phyloP scores from a whole-genome alignment of 1,284 basidiomycete species.

The Tremellales sp. region DNA sequence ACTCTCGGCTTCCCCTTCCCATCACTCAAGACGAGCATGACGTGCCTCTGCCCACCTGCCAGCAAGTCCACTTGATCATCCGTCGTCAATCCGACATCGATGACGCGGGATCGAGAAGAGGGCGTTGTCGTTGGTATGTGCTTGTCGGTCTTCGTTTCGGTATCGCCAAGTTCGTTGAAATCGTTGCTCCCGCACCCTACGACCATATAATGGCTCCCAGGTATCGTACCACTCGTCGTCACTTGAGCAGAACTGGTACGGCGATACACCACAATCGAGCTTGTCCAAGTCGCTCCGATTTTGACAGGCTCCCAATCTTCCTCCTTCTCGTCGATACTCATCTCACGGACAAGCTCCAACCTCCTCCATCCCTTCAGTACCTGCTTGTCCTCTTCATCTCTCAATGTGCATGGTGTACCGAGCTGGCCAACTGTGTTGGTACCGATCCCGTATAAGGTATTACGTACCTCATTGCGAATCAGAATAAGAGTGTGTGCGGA shows the following conservation, averaged over 20 bases:
- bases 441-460: constrained; percentile 35
- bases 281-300: constrained; percentile 73
- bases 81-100: constrained; percentile 20
- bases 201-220: constrained; percentile 55
- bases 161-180: constrained; percentile 70
- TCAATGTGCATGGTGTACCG: constrained; percentile 31
- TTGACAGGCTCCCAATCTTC: constrained; percentile 32
- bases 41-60: constrained; percentile 67
- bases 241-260: background rate
- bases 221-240: background rate
- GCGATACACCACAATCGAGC: constrained; percentile 60
- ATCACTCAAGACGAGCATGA: constrained; percentile 53
- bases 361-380: constrained; percentile 24
- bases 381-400: constrained; percentile 15
- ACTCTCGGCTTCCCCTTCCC: constrained; percentile 40
- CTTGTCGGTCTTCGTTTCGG: constrained; percentile 31
- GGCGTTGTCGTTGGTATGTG: constrained; percentile 18
- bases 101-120: constrained; percentile 14
- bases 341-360: constrained; percentile 13
- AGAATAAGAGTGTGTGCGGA: constrained; percentile 38
- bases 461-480: constrained; percentile 3
- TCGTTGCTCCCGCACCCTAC: constrained; percentile 77
- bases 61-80: constrained; percentile 47
- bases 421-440: constrained; percentile 43
- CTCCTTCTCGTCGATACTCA: constrained; percentile 16